These are phyloP conservation scores for Fusarium denticulatum DNA, from an alignment of 2,329 filamentous ascomycete species.

Conservation along the genomic window DNA sequence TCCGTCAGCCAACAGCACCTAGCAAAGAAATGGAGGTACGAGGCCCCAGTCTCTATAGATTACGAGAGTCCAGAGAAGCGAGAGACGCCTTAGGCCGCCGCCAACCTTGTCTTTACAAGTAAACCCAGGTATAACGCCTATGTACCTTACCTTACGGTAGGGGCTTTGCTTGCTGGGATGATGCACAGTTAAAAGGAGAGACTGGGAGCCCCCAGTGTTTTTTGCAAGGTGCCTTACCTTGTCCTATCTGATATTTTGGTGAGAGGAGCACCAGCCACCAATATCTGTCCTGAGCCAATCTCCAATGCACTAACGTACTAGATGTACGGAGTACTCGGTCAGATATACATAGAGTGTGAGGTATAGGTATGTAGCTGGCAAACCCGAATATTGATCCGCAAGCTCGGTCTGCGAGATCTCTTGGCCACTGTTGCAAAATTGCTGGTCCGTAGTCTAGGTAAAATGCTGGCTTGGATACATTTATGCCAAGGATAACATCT, in stretches of 20 bases:
- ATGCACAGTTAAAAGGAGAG: constrained; percentile 34
- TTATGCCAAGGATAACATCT: background rate
- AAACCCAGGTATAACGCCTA: constrained; percentile 17
- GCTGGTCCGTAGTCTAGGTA: background rate
- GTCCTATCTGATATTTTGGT: constrained; percentile 12
- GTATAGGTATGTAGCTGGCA: background rate
- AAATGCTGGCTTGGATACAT: background rate
- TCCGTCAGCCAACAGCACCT: constrained; percentile 2
- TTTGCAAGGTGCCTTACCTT: constrained; percentile 13
- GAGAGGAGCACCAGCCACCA: constrained; percentile 13
- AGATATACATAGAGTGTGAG: background rate
- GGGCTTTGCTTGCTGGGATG: constrained; percentile 12
- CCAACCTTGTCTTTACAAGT: constrained; percentile 22
- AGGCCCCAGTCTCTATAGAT: constrained; percentile 29
- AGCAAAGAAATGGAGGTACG: constrained; percentile 14
- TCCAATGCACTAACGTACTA: background rate
- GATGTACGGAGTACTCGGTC: background rate
- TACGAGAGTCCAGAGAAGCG: constrained; percentile 30
- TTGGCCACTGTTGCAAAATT: background rate
- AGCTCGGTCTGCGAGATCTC: background rate
- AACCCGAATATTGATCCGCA: background rate
- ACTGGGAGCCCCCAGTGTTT: background rate
- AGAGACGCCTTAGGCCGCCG: constrained; percentile 33
- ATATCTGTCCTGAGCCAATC: constrained; percentile 5
- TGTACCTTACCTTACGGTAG: background rate